Evolutionary conservation across 2,329 filamentous ascomycete species (phyloP).

Genomic region (Ceratocystis variospora): DNA sequence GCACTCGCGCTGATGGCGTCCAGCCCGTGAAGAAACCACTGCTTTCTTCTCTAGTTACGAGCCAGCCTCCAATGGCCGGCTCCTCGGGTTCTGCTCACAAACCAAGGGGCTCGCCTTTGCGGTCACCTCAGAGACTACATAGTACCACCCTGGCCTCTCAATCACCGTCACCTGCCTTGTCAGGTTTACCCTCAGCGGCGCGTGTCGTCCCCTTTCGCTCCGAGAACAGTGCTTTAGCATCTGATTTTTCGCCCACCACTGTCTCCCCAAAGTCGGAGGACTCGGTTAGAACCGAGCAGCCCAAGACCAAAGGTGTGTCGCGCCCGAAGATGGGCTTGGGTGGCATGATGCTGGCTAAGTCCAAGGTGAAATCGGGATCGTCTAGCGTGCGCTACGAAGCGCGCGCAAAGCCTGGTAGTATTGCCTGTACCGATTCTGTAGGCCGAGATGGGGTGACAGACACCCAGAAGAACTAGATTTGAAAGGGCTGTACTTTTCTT

Average conservation of each 20-base stretch:
- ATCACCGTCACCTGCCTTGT: neutral
- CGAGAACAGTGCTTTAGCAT: neutral
- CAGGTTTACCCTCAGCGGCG: neutral
- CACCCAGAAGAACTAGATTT: neutral
- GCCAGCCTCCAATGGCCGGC: neutral
- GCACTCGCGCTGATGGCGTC: neutral
- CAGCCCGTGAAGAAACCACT: neutral
- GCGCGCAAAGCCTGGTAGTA: neutral
- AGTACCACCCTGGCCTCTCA: neutral
- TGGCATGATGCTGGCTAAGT: slow-evolving; percentile 5
- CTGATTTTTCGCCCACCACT: neutral
- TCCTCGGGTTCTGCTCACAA: neutral
- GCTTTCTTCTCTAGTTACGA: neutral
- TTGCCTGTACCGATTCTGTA: neutral
- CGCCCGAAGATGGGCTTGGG: neutral
- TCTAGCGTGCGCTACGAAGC: neutral
- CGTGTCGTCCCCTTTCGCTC: neutral
- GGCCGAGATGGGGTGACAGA: neutral
- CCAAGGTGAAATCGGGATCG: neutral
- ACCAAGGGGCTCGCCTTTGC: neutral
- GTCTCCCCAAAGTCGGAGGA: neutral
- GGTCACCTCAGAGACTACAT: neutral
- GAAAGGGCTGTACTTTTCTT: neutral
- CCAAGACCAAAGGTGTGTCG: neutral
- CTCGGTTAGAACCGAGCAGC: neutral